Base-by-base conservation (phyloP, 208 protist genomes). In the Wallacemonas sp. region DNA sequence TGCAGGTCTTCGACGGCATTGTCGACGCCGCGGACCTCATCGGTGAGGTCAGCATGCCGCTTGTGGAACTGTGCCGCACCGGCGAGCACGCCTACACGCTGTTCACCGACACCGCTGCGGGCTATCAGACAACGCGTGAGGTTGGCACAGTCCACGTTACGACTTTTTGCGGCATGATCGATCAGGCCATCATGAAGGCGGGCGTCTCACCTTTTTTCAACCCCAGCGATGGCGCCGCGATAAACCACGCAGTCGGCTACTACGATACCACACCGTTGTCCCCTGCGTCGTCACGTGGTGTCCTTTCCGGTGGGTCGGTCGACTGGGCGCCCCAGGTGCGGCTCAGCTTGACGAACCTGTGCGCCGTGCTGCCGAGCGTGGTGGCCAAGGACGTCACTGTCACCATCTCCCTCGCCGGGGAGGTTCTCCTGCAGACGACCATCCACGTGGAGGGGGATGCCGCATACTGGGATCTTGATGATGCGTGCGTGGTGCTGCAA, bases 1-100 rank as follows among this genome's bases (percentile, higher is more conserved):
- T 92, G 30, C 64, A 64, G 38, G 80, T 95, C 3, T 95, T 81
- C 72, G 85, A 92, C 64, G 87, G 87, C 41, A 73, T 90, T 39
- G 69, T 87, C 32, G 83, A 92, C 44, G 76, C 88, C 41, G 80
- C 74, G 39, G 87, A 87, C 48, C 68, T 76, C n/a, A 71, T 95
- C 30, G 86, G 90, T 48, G 75, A 84, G 38, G 84, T 78, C 15
- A 62, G 66, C 24, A 62, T 92, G 53, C 72, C 85, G 15, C 67
- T 95, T 37, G 42, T 57, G 44, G 71, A 84, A 36, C 68, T 94
- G 52, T 73, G 83, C 52, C 62, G 58, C 58, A 94, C 71, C 19
- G 69, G 76, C 0, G 38, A 63, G 38, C 80, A 87, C 63, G 57
- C 38, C 3, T 86, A 72, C 54, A 66, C 72, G 1, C 68, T 89